These are phyloP conservation scores for Metschnikowia anglica DNA, from an alignment of 805 yeast genomes.

Conservation along the genomic window DNA sequence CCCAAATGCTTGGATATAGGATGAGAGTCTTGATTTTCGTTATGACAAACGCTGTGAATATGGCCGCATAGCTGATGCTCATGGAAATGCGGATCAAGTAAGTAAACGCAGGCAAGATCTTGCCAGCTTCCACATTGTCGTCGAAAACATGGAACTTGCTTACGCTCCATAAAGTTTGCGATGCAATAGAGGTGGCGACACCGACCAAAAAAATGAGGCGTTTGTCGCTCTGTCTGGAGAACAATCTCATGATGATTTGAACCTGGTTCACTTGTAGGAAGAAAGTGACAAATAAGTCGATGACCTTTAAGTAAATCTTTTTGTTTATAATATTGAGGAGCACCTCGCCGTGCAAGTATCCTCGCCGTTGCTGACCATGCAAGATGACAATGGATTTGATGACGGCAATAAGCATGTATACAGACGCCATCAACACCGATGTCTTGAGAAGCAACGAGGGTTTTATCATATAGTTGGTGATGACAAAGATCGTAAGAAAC, in stretches of 20 bases:
- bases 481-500: slow-evolving; percentile 60
- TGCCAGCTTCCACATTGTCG: slow-evolving; percentile 45
- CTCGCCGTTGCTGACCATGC: slow-evolving; percentile 46
- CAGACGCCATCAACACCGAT: slow-evolving; percentile 53
- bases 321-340: slow-evolving; percentile 46
- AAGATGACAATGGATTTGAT: slow-evolving; percentile 48
- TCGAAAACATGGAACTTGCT: slow-evolving; percentile 49
- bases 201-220: slow-evolving; percentile 62
- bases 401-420: slow-evolving; percentile 53
- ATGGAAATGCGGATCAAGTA: slow-evolving; percentile 72
- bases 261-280: slow-evolving; percentile 67
- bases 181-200: slow-evolving; percentile 45
- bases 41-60: slow-evolving; percentile 55
- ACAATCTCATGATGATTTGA: slow-evolving; percentile 65
- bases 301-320: slow-evolving; percentile 47
- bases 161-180: slow-evolving; percentile 71
- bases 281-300: slow-evolving; percentile 58
- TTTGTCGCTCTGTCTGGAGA: slow-evolving; percentile 67
- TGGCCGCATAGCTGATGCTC: slow-evolving; percentile 64
- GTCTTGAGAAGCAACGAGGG: slow-evolving; percentile 53
- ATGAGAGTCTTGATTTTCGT: slow-evolving; percentile 53
- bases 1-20: slow-evolving; percentile 46
- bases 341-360: slow-evolving; percentile 43
- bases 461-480: slow-evolving; percentile 62
- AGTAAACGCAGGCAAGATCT: slow-evolving; percentile 69